Evolutionary conservation across 345 rosid genomes (phyloP).

Genomic region (Arabidopsis suecica): DNA sequence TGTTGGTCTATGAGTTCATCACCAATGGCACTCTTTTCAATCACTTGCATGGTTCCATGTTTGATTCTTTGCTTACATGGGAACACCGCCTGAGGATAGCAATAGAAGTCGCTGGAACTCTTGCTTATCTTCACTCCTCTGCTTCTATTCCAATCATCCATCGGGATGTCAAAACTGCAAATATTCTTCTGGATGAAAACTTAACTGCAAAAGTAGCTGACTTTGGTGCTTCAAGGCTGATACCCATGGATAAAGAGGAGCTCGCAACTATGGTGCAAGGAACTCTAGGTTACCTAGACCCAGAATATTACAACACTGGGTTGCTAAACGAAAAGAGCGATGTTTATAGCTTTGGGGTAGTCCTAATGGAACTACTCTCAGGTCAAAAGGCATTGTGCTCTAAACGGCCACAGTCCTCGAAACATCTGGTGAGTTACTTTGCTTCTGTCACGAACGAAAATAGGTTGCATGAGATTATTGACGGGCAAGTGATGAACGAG

Average conservation of each 20-base stretch:
- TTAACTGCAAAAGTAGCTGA: slow-evolving; percentile 56
- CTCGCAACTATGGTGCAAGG: slow-evolving; percentile 58
- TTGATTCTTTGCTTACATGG: too few relatives aligned
- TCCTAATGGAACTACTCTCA: slow-evolving; percentile 49
- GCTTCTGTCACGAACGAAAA: slow-evolving; percentile 27
- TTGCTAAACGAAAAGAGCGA: slow-evolving; percentile 52
- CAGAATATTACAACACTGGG: slow-evolving; percentile 46
- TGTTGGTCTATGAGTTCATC: slow-evolving; percentile 45
- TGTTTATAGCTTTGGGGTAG: slow-evolving; percentile 59
- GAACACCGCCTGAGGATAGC: slow-evolving; percentile 40
- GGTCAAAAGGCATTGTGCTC: slow-evolving; percentile 45
- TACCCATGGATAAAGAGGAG: slow-evolving; percentile 47
- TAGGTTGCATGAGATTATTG: slow-evolving; percentile 34
- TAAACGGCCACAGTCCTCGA: slow-evolving; percentile 28
- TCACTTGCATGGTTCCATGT: too few relatives aligned
- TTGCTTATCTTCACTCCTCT: slow-evolving; percentile 54
- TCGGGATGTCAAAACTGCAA: slow-evolving; percentile 55
- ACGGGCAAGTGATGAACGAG: slow-evolving; percentile 3
- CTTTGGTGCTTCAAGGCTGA: slow-evolving; percentile 56
- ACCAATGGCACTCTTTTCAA: slow-evolving; percentile 3
- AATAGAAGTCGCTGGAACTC: slow-evolving; percentile 45
- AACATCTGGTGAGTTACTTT: slow-evolving; percentile 46
- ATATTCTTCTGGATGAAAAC: slow-evolving; percentile 51
- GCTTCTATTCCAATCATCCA: slow-evolving; percentile 53
- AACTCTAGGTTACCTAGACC: slow-evolving; percentile 53